A percentile compares a stretch with the other conserved stretches of the same genome.
phyloP scores from a whole-genome alignment of 2,329 filamentous ascomycete genomes.

The Drechslerella stenobrocha region DNA sequence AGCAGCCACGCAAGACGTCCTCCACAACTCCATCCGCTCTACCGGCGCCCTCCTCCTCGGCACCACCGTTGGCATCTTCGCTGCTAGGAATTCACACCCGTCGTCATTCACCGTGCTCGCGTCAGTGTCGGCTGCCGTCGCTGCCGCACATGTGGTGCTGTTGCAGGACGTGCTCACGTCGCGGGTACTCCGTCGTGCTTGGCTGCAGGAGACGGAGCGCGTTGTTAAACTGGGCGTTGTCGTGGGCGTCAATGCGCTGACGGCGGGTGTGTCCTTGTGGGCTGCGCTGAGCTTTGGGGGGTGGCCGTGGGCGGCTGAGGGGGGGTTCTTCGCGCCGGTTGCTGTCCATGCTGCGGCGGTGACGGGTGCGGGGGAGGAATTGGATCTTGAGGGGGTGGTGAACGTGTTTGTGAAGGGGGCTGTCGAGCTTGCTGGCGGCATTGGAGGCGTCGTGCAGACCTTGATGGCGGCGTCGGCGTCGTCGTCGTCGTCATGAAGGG shows the following conservation, averaged over 20 bases:
- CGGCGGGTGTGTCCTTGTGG: slow-evolving; percentile 21
- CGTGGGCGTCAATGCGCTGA: slow-evolving; percentile 29
- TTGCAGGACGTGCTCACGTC: slow-evolving; percentile 19
- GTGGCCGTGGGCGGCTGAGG: slow-evolving; percentile 36
- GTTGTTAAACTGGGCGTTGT: slow-evolving; percentile 34
- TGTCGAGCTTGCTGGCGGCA: slow-evolving; percentile 39
- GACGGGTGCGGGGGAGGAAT: slow-evolving; percentile 10
- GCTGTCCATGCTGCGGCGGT: not conserved
- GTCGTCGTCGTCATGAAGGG: slow-evolving; percentile 1
- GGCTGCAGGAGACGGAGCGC: slow-evolving; percentile 38
- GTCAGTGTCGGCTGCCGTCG: slow-evolving; percentile 23
- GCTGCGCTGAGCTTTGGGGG: slow-evolving; percentile 37
- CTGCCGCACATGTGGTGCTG: slow-evolving; percentile 25
- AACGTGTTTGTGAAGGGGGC: slow-evolving; percentile 44
- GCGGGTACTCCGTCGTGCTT: slow-evolving; percentile 19
- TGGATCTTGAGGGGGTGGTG: slow-evolving; percentile 35
- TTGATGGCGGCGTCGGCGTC: slow-evolving; percentile 6
- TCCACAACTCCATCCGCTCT: slow-evolving; percentile 32
- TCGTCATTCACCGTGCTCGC: slow-evolving; percentile 22
- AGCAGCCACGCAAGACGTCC: slow-evolving; percentile 33
- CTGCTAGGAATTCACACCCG: slow-evolving; percentile 25
- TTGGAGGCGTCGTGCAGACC: slow-evolving; percentile 21
- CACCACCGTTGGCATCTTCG: slow-evolving; percentile 33
- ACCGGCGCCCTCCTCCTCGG: slow-evolving; percentile 36
- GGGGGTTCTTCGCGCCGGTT: slow-evolving; percentile 16